Conservation (phyloP, 306 rosid genomes). For the Trifolium fragiferum region DNA sequence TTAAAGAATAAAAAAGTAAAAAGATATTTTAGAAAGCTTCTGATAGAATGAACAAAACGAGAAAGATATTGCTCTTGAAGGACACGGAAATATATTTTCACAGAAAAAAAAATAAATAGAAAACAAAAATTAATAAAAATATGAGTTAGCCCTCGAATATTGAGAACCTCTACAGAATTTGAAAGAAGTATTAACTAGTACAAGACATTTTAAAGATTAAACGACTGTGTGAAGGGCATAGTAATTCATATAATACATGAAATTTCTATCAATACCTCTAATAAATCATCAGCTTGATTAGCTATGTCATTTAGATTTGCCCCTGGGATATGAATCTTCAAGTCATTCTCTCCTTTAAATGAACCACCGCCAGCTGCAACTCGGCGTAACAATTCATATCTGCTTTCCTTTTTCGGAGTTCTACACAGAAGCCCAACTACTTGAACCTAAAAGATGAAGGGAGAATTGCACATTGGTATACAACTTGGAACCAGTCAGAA, state of each 20-base stretch:
- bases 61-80: neutral
- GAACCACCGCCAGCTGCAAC: conserved; percentile 94
- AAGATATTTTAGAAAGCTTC: neutral
- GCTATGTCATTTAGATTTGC: conserved; percentile 93
- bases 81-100: neutral
- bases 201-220: neutral
- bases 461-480: conserved; percentile 14
- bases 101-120: neutral
- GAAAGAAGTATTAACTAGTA: neutral
- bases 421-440: conserved; percentile 92
- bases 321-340: conserved; percentile 79
- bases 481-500: conserved; percentile 32
- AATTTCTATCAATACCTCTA: conserved; percentile 67
- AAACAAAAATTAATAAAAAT: neutral
- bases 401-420: conserved; percentile 86
- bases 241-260: conserved; percentile 27
- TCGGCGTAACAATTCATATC: conserved; percentile 85
- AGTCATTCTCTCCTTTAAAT: conserved; percentile 66
- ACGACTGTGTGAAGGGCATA: neutral
- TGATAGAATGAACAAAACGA: neutral
- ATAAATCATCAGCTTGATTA: conserved; percentile 93
- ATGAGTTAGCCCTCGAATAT: neutral
- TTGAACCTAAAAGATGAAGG: conserved; percentile 68
- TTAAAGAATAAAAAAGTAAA: neutral
- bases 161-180: neutral